Base-by-base conservation (phyloP, 805 yeast genomes). In the Saccharomycopsis selenospora region DNA sequence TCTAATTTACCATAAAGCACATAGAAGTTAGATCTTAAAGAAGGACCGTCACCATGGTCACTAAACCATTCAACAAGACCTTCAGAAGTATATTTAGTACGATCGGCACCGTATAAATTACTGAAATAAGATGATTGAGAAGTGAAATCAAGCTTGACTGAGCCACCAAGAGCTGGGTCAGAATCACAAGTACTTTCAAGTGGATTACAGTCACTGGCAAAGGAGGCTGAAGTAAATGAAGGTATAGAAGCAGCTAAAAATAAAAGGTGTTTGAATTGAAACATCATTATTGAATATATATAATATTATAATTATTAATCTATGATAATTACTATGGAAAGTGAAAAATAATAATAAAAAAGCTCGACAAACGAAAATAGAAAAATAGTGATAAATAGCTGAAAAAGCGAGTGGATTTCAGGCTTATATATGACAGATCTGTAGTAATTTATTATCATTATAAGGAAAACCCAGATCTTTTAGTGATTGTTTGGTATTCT, bases 1-100 rank as follows among this genome's bases (percentile, higher is more conserved):
- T 81, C 85, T 13, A 82, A 74, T 51, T 73, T 75, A 45, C 90
- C 90, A 60, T 78, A 84, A 84, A 82, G 80, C 50, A 83, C 77
- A 64, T 81, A 81, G 60, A 78, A 80, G 54, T 77, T 69, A 10
- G 86, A 79, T 54, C 68, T 69, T 42, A 82, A 63, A 2, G 84
- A 72, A 3, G 89, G 89, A 57, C 79, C 76, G 57, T 81, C 84
- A 45, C 70, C 76, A 45, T 73, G 61, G 49, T 71, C 65, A 4
- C 71, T 67, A 25, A 82, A 61, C 3, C 75, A 69, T 50, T 82
- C 62, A 23, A 59, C 57, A 13, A 79, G 62, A 2, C 90, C 90
- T 14, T 70, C 67, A 14, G 65, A 51, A 57, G 63, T 65, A 44
- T 67, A 70, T 2, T 72, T 57, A 46, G 66, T 56, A 26, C 58